phyloP scores from a whole-genome alignment of 2,329 filamentous ascomycete genomes.

The Hysterium pulicare region DNA sequence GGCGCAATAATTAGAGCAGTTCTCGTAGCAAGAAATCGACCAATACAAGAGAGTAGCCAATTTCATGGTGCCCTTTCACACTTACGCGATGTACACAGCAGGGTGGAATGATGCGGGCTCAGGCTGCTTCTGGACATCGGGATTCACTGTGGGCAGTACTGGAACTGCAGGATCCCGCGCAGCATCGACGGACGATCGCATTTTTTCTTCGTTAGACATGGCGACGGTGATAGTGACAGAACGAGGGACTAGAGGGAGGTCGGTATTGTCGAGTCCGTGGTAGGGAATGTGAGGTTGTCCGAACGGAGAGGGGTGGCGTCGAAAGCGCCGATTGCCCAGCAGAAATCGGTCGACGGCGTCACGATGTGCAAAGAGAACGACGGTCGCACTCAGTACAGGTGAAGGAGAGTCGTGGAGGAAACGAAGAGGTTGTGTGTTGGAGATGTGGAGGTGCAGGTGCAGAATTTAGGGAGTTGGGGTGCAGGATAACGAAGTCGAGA shows the following conservation, averaged over 20 bases:
- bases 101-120: conserved; percentile 64
- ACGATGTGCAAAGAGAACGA: no score
- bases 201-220: conserved; percentile 77
- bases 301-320: not conserved
- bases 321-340: not conserved
- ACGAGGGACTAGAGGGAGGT: conserved; percentile 17
- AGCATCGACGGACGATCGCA: conserved; percentile 75
- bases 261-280: conserved; percentile 6
- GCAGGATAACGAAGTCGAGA: not conserved
- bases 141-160: conserved; percentile 78
- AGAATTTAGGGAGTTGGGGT: conserved; percentile 1
- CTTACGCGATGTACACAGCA: conserved; percentile 75
- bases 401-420: not conserved
- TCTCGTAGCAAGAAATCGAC: not conserved
- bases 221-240: conserved; percentile 21
- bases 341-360: not conserved
- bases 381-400: no score
- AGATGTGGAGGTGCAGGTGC: not conserved
- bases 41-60: conserved; percentile 2
- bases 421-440: not conserved
- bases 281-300: not conserved
- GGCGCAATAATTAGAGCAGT: conserved; percentile 19
- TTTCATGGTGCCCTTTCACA: conserved; percentile 39
- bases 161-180: conserved; percentile 58
- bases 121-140: conserved; percentile 69